Evolutionary conservation across 2,329 filamentous ascomycete species (phyloP), one percentile per base, ranked within the genome.

Genomic region (Coniochaeta pulveracea): DNA sequence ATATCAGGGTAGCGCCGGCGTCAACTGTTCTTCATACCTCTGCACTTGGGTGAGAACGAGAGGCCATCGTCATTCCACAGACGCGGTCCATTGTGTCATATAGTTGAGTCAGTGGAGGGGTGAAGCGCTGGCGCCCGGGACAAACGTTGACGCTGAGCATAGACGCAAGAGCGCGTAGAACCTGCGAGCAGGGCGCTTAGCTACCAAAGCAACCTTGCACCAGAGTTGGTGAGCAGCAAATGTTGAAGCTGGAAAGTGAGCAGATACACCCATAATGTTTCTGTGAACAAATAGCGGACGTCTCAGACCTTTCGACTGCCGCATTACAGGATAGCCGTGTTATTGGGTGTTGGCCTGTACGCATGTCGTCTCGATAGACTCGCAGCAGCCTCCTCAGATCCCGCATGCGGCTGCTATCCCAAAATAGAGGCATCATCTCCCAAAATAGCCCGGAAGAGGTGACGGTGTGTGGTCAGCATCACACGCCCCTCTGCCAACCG

Each of bases 321-420:
- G n/a, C n/a, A n/a, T n/a, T n/a, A n/a, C n/a, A n/a, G n/a, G n/a
- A n/a, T n/a, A n/a, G n/a, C n/a, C n/a, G n/a, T n/a, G n/a, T n/a
- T n/a, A n/a, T n/a, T n/a, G n/a, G n/a, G n/a, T n/a, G n/a, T 30
- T 33, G 19, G 30, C 10, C 21, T 10, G 6, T 10, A 14, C 30
- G 15, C 11, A 25, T 25, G 30, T 33, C 30, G 30, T 33, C 30
- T 33, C 30, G 22, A 24, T 33, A 33, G 19, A 25, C 30, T 33
- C 12, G 30, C 30, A 33, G 30, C 7, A n/a, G 19, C 12, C 30
- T 25, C 10, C 19, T 19, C 19, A 24, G 12, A 19, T 25, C 19
- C 29, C 19, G n/a, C 7, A 25, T 33, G 30, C 30, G 30, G 30
- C 30, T 25, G 15, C 19, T 33, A 22, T 33, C 30, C 25, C 25